Base-by-base conservation (phyloP, 805 yeast species). In the Barnettozyma vustinii region DNA sequence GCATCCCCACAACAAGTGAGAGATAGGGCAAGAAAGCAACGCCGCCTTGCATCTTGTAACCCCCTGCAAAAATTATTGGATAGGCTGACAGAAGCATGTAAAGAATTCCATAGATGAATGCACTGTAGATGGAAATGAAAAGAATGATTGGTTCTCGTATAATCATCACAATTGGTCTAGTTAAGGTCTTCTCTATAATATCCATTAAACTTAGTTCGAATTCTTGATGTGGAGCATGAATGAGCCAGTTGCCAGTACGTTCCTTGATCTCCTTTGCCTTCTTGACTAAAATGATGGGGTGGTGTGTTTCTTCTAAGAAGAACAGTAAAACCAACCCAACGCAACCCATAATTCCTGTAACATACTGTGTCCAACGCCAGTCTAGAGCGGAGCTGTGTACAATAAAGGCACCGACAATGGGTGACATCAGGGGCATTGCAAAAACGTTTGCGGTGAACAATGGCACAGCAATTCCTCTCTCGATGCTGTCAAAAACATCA, bases 291-390 rank as follows among this genome's bases (percentile, higher is more conserved):
- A 87, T 73, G 9, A 80, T 71, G 12, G 89, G 88, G 55, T 83
- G 86, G 60, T 86, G 88, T 1, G 89, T 80, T 66, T 87, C 96
- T 44, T 74, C 75, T 49, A 69, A 69, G 49, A 79, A 71, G 16
- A 84, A 55, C n/a, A 72, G 61, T 12, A 68, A 49, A 1, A 74
- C 59, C 2, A 71, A 55, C 9, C 76, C 70, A 5, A 75, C 63
- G 2, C 72, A 67, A n/a, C 76, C 75, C 62, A 84, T 63, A 47
- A 86, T 79, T 51, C 87, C 92, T 2, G 83, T 73, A 48, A 87
- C 68, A 63, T 87, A 88, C 54, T 73, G 75, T 10, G 87, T 76
- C 96, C 95, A 88, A 60, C 96, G 73, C 95, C 96, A 87, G n/a
- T 89, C 87, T 37, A 89, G 69, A 47, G 74, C 69, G 7, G 68